Evolutionary conservation across 2,329 filamentous ascomycete species (phyloP), one percentile per base, ranked within the genome.

Genomic region (Colletotrichum lupini): DNA sequence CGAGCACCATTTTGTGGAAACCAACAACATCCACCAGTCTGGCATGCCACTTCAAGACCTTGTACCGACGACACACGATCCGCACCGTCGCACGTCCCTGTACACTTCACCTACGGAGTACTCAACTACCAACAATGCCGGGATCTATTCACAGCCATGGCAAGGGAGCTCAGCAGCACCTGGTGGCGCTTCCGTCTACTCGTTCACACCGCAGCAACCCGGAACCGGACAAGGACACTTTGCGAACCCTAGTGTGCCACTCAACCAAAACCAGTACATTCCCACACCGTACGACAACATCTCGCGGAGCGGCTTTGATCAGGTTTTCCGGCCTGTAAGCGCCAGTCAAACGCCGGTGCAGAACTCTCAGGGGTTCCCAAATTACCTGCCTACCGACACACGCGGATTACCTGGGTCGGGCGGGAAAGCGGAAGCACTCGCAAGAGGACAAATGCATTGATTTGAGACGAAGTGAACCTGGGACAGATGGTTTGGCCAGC

Each of bases 71-170:
- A 79, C 85, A 2, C 86, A 88, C 65, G 85, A 87, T 49, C 76
- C 81, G 1, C 84, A 84, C 74, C 83, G 87, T 35, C 84, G 87
- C 22, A 80, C 87, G 0, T 87, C 87, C 0, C 81, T 88, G 19
- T 86, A 83, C 75, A 79, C 77, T 37, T 78, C 83, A 0, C 78
- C 81, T 1, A 81, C 84, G 35, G 87, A 89, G n/a, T 89, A 87
- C 57, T 76, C 80, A 28, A 83, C 80, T 46, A 80, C 86, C 4
- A 79, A 83, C 7, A 77, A 78, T 19, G 79, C 81, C 12, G 77
- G 78, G 19, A 77, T 88, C 59, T 88, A 88, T 76, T 74, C 80
- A 7, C 82, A 82, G 32, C 77, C 81, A 11, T 89, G 87, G 87
- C 85, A 85, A 74, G 79, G 84, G 26, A 79, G 79, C 16, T 85